Conservation (phyloP, 148 eudicot species). For the Chenopodium berlandieri region DNA sequence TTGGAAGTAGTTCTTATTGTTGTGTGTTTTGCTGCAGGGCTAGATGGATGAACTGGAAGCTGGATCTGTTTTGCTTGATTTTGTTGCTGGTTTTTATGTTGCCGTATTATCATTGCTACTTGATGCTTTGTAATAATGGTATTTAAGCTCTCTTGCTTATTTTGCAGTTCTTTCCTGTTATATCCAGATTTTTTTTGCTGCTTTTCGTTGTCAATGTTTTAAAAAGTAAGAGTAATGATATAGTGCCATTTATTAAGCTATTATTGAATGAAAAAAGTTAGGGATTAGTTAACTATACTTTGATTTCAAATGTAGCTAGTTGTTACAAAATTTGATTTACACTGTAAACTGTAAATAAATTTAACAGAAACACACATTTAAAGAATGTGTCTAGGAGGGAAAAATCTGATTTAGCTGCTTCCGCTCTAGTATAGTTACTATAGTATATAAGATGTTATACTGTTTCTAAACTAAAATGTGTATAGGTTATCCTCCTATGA, state of each 20-base stretch:
- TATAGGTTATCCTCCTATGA: not conserved
- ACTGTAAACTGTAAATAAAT: not conserved
- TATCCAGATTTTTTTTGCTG: not conserved
- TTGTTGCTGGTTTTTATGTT: slow-evolving; percentile 86
- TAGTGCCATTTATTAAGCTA: not conserved
- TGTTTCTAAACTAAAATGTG: not conserved
- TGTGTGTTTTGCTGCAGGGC: slow-evolving; percentile 51
- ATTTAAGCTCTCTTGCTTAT: not conserved
- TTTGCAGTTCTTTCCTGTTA: too few relatives aligned
- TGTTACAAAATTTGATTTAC: not conserved
- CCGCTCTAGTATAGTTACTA: not conserved
- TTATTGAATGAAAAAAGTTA: not conserved
- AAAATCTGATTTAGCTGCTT: not conserved
- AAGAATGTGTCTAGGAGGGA: not conserved
- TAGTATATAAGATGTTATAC: not conserved
- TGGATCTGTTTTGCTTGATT: slow-evolving; percentile 91
- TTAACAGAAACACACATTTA: too few relatives aligned
- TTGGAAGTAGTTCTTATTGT: not conserved
- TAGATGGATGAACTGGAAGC: slow-evolving; percentile 97
- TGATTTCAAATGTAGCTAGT: too few relatives aligned
- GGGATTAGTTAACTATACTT: not conserved
- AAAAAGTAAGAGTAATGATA: not conserved
- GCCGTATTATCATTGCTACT: slow-evolving; percentile 93
- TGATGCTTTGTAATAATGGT: slow-evolving; percentile 95
- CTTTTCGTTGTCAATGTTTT: not conserved